phyloP scores from a whole-genome alignment of 148 eudicot genomes.

The Rhododendron ovatum region DNA sequence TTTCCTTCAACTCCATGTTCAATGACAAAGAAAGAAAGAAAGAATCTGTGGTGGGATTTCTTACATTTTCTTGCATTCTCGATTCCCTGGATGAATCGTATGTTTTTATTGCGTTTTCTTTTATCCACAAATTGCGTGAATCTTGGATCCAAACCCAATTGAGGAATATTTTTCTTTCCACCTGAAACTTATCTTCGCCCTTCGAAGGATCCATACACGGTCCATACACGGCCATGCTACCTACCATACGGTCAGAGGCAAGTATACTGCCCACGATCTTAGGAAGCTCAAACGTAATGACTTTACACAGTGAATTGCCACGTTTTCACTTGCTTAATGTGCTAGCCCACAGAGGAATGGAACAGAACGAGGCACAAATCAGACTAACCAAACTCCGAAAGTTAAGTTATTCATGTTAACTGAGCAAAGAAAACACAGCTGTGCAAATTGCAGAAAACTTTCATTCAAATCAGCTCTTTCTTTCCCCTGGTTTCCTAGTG shows the following conservation, averaged over 20 bases:
- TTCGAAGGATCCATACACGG: neutral
- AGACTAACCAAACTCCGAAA: neutral
- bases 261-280: too few species aligned
- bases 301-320: too few species aligned
- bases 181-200: neutral
- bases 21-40: neutral
- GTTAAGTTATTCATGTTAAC: neutral
- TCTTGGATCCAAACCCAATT: neutral
- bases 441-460: neutral
- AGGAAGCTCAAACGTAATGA: too few species aligned
- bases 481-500: too few species aligned
- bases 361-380: neutral
- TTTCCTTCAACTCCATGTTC: neutral
- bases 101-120: neutral
- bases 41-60: neutral
- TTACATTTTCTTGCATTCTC: neutral
- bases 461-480: too few species aligned
- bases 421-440: neutral
- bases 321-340: too few species aligned
- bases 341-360: neutral
- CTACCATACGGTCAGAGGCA: neutral
- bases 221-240: neutral
- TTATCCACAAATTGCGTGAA: neutral
- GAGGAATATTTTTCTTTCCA: neutral
- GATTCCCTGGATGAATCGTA: too few species aligned